These are phyloP conservation scores for Clohesyomyces aquaticus DNA, from an alignment of 495 filamentous ascomycete genomes.

Conservation along the genomic window DNA sequence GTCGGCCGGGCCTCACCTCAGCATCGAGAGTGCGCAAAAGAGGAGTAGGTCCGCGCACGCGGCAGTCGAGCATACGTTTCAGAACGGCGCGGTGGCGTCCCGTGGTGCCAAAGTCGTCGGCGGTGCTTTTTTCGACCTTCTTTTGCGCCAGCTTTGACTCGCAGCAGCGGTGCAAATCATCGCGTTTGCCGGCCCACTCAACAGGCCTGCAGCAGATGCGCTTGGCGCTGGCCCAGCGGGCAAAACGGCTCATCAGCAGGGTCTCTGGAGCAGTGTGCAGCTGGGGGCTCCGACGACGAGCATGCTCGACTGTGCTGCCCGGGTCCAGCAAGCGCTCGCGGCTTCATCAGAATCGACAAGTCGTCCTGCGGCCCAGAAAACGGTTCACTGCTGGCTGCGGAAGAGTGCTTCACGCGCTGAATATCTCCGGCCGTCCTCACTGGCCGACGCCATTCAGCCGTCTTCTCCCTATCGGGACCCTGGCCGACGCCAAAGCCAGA, in stretches of 20 bases:
- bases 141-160: constrained; percentile 14
- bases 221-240: neutral
- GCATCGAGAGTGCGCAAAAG: constrained; percentile 24
- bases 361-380: constrained; percentile 16
- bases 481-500: constrained; percentile 20
- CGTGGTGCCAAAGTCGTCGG: neutral
- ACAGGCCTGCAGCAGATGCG: constrained; percentile 4
- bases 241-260: constrained; percentile 17
- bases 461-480: constrained; percentile 42
- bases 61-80: constrained; percentile 28
- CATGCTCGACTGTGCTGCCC: neutral
- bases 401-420: neutral
- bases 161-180: constrained; percentile 39
- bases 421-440: constrained; percentile 36
- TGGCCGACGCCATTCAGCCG: constrained; percentile 39
- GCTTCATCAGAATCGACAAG: no score
- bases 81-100: constrained; percentile 4
- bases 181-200: constrained; percentile 36
- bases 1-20: neutral
- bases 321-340: neutral
- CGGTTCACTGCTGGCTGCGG: constrained; percentile 26
- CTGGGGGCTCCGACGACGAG: neutral
- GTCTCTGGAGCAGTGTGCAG: constrained; percentile 12
- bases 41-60: constrained; percentile 2
- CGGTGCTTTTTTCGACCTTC: constrained; percentile 2